Base-by-base conservation (phyloP, 2,329 filamentous ascomycete species). In the Ophiostoma ulmi region DNA sequence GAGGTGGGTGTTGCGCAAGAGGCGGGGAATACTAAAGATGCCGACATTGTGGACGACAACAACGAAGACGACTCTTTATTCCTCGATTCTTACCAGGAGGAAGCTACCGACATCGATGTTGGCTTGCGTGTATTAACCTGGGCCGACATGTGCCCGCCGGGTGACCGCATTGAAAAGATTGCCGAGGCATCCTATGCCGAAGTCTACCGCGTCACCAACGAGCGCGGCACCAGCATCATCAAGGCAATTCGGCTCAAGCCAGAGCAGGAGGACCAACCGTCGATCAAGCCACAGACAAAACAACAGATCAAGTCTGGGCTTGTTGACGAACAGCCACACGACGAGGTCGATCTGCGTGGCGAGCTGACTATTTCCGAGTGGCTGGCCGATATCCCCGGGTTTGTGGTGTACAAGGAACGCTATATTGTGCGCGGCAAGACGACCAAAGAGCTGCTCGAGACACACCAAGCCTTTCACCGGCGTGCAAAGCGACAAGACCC, bases 171-270 rank as follows among this genome's bases (percentile, higher is more conserved):
- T 67, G 81, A 83, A 63, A 90, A 90, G 78, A 90, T 90, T 68
- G 87, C 88, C 11, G 88, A 90, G 76, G 87, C 88, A 5, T 90
- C 88, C 1, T 90, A 86, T 74, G 87, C 88, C 6, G 88, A 90
- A 76, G 87, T 90, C 11, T 90, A 89, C 74, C 86, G 87, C 11
- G 82, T 90, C 73, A 85, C 81, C 66, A 89, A 88, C 75, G 80
- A 82, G 64, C 80, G 83, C 20, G 87, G 87, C 10, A 87, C 85
- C 36, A 89, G 86, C 76, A 88, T 90, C 75, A 86, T 90, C 78
- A 90, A 90, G 74, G 84, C 86, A 26, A 87, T 90, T 71, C 83
- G 87, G 1, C 81, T 90, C 11, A 67, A 67, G 65, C 65, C 65
- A 13, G 65, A 67, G 11, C 11, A 41, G 4, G 65, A 17, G n/a